phyloP scores from a whole-genome alignment of 352 stramenopile genomes.

The Thraustochytrium striatum region DNA sequence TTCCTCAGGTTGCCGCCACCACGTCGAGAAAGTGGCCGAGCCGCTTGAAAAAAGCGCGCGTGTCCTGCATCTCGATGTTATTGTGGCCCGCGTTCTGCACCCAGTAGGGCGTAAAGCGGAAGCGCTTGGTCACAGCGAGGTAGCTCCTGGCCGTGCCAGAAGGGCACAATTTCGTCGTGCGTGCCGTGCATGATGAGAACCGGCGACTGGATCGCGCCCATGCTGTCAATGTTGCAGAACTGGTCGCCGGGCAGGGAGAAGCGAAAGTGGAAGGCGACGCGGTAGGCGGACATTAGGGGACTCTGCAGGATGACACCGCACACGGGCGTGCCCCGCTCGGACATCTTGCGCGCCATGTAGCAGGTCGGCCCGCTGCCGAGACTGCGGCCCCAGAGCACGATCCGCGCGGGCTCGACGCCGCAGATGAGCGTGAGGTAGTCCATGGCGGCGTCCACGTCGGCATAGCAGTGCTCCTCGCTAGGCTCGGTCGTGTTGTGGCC shows the following conservation, averaged over 20 bases:
- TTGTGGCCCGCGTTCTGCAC: conserved; percentile 94
- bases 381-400: conserved; percentile 72
- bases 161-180: conserved; percentile 95
- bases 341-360: conserved; percentile 89
- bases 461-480: conserved; percentile 87
- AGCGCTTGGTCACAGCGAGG: conserved; percentile 79
- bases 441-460: conserved; percentile 90
- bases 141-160: conserved; percentile 88
- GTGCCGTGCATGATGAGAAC: conserved; percentile 97
- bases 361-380: conserved; percentile 87
- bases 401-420: conserved; percentile 79
- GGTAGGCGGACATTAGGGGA: conserved; percentile 90
- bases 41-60: conserved; percentile 56
- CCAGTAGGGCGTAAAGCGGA: conserved; percentile 93
- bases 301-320: conserved; percentile 92
- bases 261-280: conserved; percentile 96
- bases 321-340: conserved; percentile 71
- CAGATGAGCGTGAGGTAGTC: conserved; percentile 86
- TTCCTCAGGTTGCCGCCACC: too few species aligned
- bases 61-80: conserved; percentile 93
- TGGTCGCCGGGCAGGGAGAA: conserved; percentile 93
- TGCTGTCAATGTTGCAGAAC: conserved; percentile 95
- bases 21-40: background rate
- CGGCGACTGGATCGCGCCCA: conserved; percentile 73
- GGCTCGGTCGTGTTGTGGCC: conserved; percentile 86